phyloP scores from a whole-genome alignment of 352 stramenopile species.

The Globisporangium uncinulatum region DNA sequence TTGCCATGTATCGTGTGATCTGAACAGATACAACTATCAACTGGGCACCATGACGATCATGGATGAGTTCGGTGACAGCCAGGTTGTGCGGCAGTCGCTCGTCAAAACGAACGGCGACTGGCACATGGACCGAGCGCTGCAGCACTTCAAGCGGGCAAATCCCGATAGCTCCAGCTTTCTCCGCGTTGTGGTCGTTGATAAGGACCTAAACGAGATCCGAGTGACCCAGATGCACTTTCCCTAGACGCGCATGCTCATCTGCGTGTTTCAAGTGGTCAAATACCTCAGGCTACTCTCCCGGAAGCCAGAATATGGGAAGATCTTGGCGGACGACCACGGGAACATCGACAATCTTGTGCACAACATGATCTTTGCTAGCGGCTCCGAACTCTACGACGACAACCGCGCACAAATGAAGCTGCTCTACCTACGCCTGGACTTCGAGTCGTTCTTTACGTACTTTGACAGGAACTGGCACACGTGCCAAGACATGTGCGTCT shows the following conservation, averaged over 20 bases:
- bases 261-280: slow-evolving; percentile 23
- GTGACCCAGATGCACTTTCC: slow-evolving; percentile 12
- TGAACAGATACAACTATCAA: slow-evolving; percentile 20
- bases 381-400: slow-evolving; percentile 5
- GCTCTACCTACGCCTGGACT: no score
- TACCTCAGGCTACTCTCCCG: slow-evolving; percentile 5
- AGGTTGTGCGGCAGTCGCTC: slow-evolving; percentile 14
- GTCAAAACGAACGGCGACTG: slow-evolving; percentile 16
- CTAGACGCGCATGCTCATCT: slow-evolving; percentile 14
- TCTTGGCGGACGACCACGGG: slow-evolving; percentile 3
- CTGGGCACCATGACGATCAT: slow-evolving; percentile 17
- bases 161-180: slow-evolving; percentile 4
- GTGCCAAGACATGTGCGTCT: no score
- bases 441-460: no score
- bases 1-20: neutral
- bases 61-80: slow-evolving; percentile 12
- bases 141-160: slow-evolving; percentile 13
- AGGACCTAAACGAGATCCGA: slow-evolving; percentile 24
- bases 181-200: slow-evolving; percentile 20
- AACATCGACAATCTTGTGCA: slow-evolving; percentile 6
- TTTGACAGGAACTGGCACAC: no score
- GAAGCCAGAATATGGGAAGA: slow-evolving; percentile 13
- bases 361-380: slow-evolving; percentile 9
- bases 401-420: neutral
- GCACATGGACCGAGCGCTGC: slow-evolving; percentile 14